Base-by-base conservation (phyloP, 306 rosid species). In the Rosa rugosa region DNA sequence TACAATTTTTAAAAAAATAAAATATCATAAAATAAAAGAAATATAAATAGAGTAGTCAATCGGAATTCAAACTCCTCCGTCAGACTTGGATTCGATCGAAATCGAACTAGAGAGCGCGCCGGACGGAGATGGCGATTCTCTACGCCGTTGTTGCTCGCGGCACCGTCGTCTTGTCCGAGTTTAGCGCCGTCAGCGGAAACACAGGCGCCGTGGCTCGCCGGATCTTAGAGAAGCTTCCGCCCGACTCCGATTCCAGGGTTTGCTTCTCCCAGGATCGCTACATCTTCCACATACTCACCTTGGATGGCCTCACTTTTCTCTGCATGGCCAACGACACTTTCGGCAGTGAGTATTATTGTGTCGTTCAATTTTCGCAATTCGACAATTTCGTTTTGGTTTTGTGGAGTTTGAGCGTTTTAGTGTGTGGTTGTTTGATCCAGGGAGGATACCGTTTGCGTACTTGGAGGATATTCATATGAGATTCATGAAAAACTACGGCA, bases 391-490 rank as follows among this genome's bases (percentile, higher is more conserved):
- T 16, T 11, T 18, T 71, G 1, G 36, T 2, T 31, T 31, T 31
- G 36, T 31, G 36, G 36, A 2, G 36, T 31, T 31, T 31, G 36
- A 31, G 36, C 31, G 17, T 79, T 47, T 13, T 4, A 17, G 23
- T 34, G 27, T 64, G 8, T 27, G 42, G 6, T 65, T 36, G 69
- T 62, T 47, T 78, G 80, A 34, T 84, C 38, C 90, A 96, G 99
- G 99, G 85, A 91, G 99, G 87, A 87, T 93, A 70, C 98, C 99
- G 44, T 96, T 96, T 79, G 84, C 97, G 8, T 96, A 96, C 76
- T 91, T 96, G 93, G 99, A 96, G 86, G 99, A 96, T 82, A 79
- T 91, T 77, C 97, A 91, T 72, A 96, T 96, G 99, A 91, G 99
- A 81, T 96, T 96, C 83, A 96, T 96, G 98, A 96, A 96, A 82